These are phyloP conservation scores for Cunninghamia lanceolata DNA, from an alignment of 75 land plant species.

Conservation along the genomic window DNA sequence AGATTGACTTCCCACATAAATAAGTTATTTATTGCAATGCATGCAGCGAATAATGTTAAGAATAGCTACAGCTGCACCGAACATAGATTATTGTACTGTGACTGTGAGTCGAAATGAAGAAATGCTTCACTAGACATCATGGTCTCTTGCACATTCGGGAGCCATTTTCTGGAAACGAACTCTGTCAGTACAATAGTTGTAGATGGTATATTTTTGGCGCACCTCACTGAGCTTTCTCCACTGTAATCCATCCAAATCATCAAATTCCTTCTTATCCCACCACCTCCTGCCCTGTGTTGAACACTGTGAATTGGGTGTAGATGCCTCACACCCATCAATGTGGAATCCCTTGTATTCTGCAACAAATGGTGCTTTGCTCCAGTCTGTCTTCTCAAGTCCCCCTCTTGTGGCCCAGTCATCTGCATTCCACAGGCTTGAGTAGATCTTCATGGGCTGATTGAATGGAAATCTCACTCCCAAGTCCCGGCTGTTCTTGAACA, in stretches of 20 bases:
- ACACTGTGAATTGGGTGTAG: slow-evolving; percentile 30
- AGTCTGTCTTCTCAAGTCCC: slow-evolving; percentile 50
- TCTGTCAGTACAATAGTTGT: slow-evolving; percentile 60
- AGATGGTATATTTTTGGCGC: slow-evolving; percentile 39
- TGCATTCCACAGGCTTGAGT: slow-evolving; percentile 64
- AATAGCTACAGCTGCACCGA: not conserved
- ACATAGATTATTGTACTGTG: not conserved
- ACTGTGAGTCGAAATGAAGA: not conserved
- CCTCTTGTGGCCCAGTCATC: slow-evolving; percentile 69
- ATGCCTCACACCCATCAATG: slow-evolving; percentile 50
- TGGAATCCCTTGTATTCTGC: slow-evolving; percentile 34
- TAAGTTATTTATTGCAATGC: not conserved
- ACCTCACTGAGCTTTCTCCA: slow-evolving; percentile 32
- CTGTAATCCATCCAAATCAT: slow-evolving; percentile 36
- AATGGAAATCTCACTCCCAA: slow-evolving; percentile 46
- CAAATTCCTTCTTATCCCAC: slow-evolving; percentile 54
- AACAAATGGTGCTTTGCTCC: slow-evolving; percentile 44
- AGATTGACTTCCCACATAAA: not conserved
- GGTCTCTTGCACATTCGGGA: slow-evolving; percentile 29
- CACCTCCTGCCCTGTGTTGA: slow-evolving; percentile 34
- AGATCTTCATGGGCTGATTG: slow-evolving; percentile 54
- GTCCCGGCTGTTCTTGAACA: slow-evolving; percentile 52
- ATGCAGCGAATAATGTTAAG: not conserved
- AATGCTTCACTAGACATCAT: slow-evolving; percentile 8
- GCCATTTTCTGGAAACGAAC: slow-evolving; percentile 25